A percentile compares a stretch with the other conserved stretches of the same genome.
phyloP scores from a whole-genome alignment of 2,329 filamentous ascomycete genomes.

The Podosphaera aphanis region DNA sequence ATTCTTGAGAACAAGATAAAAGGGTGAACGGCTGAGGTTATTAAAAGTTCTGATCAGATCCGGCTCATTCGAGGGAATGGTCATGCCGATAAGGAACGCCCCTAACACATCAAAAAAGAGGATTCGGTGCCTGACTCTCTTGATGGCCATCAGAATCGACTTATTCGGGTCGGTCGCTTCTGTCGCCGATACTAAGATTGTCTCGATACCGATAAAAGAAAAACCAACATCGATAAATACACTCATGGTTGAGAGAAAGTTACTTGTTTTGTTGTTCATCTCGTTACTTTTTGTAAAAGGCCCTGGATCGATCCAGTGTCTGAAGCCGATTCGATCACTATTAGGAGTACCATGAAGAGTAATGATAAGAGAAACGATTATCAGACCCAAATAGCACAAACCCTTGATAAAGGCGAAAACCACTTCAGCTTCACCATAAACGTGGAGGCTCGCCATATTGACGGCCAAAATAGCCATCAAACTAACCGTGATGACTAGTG shows the following conservation, averaged over 20 bases:
- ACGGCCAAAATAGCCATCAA: constrained; percentile 17
- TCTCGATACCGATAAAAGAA: constrained; percentile 24
- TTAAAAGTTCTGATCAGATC: constrained; percentile 28
- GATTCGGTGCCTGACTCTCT: constrained; percentile 57
- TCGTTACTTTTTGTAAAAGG: constrained; percentile 40
- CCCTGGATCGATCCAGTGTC: constrained; percentile 42
- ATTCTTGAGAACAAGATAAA: constrained; percentile 44
- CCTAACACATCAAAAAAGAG: constrained; percentile 54
- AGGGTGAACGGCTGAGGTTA: constrained; percentile 45
- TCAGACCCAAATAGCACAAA: constrained; percentile 36
- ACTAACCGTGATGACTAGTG: constrained; percentile 21
- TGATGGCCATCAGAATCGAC: constrained; percentile 51
- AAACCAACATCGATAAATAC: constrained; percentile 26
- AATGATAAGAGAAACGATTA: constrained; percentile 57
- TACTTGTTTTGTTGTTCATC: constrained; percentile 36
- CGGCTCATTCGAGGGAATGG: constrained; percentile 45
- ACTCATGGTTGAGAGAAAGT: constrained; percentile 42
- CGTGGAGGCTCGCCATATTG: constrained; percentile 33
- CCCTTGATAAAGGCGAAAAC: constrained; percentile 33
- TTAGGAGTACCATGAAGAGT: constrained; percentile 67
- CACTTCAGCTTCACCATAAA: constrained; percentile 38
- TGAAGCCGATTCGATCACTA: constrained; percentile 49
- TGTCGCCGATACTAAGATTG: constrained; percentile 28
- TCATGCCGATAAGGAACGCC: constrained; percentile 45
- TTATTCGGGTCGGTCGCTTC: constrained; percentile 47